phyloP scores from a whole-genome alignment of 345 rosid species.

The Sisymbrium altissimum region DNA sequence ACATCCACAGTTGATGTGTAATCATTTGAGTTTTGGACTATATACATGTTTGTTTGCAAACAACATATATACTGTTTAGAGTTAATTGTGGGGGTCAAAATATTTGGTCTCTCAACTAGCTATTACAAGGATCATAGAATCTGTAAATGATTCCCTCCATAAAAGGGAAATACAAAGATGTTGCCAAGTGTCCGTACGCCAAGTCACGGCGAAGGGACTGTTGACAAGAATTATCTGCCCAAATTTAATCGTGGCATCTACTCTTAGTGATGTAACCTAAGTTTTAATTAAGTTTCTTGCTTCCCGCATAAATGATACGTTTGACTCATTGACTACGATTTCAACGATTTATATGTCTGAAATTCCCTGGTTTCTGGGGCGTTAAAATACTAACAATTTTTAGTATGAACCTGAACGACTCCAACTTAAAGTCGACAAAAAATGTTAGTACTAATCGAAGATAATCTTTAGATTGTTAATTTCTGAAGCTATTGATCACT shows the following conservation, averaged over 20 bases:
- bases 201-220: not conserved
- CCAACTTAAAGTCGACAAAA: not conserved
- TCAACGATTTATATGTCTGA: not conserved
- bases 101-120: not conserved
- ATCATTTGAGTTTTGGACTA: not conserved
- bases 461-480: not conserved
- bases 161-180: constrained; percentile 8
- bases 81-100: not conserved
- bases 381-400: not conserved
- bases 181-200: constrained; percentile 21
- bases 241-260: not conserved
- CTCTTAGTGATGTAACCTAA: constrained; percentile 8
- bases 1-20: not conserved
- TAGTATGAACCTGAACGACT: not conserved
- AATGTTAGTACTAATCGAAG: not conserved
- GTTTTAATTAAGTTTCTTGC: constrained; percentile 1
- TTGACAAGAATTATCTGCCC: not conserved
- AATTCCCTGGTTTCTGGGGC: not conserved
- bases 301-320: constrained; percentile 17
- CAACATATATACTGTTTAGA: not conserved
- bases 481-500: not conserved
- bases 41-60: not conserved
- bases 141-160: constrained; percentile 15
- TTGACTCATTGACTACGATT: constrained; percentile 21
- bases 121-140: not conserved